Percentiles rank a stretch among this genome's conserved stretches.
Conservation (phyloP, 2,329 filamentous ascomycete genomes). For the Pseudodiploospora longispora region DNA sequence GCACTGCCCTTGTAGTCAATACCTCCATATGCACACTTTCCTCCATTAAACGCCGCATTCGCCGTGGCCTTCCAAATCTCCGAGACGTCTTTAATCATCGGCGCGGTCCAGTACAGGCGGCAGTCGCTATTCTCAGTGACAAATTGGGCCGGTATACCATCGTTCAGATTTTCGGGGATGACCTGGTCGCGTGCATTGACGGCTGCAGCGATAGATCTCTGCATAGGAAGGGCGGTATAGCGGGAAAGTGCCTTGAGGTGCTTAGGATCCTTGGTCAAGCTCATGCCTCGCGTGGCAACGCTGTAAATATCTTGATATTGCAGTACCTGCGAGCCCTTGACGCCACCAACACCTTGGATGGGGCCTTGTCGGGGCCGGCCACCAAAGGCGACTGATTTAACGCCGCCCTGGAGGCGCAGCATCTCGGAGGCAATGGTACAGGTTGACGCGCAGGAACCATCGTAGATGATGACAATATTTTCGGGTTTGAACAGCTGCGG, state of each 20-base stretch:
- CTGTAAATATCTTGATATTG: constrained; percentile 20
- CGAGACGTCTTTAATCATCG: constrained; percentile 38
- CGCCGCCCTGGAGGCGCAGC: constrained; percentile 41
- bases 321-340: constrained; percentile 40
- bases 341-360: constrained; percentile 47
- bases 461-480: constrained; percentile 51
- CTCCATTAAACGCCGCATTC: constrained; percentile 31
- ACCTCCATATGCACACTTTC: constrained; percentile 29
- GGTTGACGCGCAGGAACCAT: constrained; percentile 51
- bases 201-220: constrained; percentile 23
- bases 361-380: constrained; percentile 37
- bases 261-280: constrained; percentile 17
- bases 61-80: constrained; percentile 40
- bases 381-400: constrained; percentile 45
- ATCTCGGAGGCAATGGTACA: constrained; percentile 51
- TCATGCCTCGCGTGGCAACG: constrained; percentile 13
- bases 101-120: constrained; percentile 41
- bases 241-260: constrained; percentile 20
- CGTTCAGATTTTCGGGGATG: constrained; percentile 24
- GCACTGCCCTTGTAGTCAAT: constrained; percentile 12
- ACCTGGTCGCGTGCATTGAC: constrained; percentile 35
- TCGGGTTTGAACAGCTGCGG: constrained; percentile 47
- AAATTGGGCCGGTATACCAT: constrained; percentile 39
- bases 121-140: constrained; percentile 40
- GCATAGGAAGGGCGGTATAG: constrained; percentile 24